Base-by-base conservation (phyloP, 2,329 filamentous ascomycete genomes). In the Aspergillus sp. region DNA sequence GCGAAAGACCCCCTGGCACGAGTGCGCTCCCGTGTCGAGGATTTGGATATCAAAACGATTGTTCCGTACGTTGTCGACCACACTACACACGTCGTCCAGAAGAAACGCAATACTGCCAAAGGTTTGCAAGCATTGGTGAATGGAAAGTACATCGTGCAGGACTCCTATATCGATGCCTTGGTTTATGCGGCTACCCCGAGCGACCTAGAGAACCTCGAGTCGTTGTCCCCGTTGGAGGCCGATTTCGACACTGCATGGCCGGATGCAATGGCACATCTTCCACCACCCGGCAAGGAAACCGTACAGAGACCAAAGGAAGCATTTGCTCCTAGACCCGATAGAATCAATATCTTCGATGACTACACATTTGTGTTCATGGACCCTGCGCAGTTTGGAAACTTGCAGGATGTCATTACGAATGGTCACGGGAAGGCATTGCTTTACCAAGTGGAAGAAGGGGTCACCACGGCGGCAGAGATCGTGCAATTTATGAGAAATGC, bases 291-390 rank as follows among this genome's bases (percentile, higher is more conserved):
- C 1, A 88, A 88, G 53, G 94, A 98, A 73, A 90, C 90, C 0
- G 84, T 88, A 2, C 82, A 88, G 38, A 85, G 89, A 51, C 84
- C 88, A 0, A 80, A 85, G 8, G 83, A 86, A n/a, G 84, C 87
- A 11, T 94, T 96, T 71, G 81, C 83, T 7, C 94, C 95, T 0
- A 86, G 94, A 63, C 65, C 81, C 0, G 76, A 78, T 15, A 85
- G 95, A 19, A 79, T 80, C 7, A 86, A 88, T 27, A 82, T 99
- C 0, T 98, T 99, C 66, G 86, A 90, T 10, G 91, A 90, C 2
- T 95, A 93, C 70, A 94, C 89, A 0, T 97, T 98, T 70, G 82
- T 99, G 3, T 96, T 98, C 69, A 89, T 93, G 65, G 88, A 93
- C 57, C 76, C 84, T 56, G 80, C 80, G 2, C 94, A 98, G 73